Evolutionary conservation across 2,329 filamentous ascomycete species (phyloP), one percentile per base, ranked within the genome.

Genomic region (Rachicladosporium sp.): DNA sequence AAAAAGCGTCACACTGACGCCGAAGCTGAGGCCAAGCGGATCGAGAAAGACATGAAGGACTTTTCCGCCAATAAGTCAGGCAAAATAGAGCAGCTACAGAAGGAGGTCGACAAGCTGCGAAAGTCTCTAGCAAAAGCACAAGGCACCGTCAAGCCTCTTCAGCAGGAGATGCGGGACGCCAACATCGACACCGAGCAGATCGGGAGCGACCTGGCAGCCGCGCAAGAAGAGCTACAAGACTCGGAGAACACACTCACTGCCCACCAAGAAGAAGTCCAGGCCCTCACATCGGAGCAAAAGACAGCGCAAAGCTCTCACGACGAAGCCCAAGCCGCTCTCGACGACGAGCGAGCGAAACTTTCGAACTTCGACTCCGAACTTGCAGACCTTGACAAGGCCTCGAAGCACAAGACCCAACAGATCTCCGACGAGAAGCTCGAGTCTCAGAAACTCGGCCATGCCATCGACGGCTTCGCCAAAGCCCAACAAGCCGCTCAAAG

Each of bases 21-120:
- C 29, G 78, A 66, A 42, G 81, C 83, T 36, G 88, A 98, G 53
- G 76, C 83, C 49, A 94, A 94, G 67, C 76, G 82, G 33, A 93
- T 96, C 53, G 91, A 96, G 58, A 91, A 93, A 59, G 91, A 98
- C 54, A 98, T 98, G 86, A 88, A 81, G 52, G 91, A 98, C 54
- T 98, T 98, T 58, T 87, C 86, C 58, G 87, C 82, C 54, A 98
- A 98, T 67, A 98, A 96, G 54, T 89, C 93, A 54, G 88, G 78
- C 49, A 98, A 98, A 65, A 75, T 98, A 21, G 80, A 91, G 6
- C 89, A 98, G 59, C 69, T 98, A 27, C 86, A 96, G 58, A 76
- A 74, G 36, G 81, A 83, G 2, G 68, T 98, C 4, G 83, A 93
- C 53, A 77, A 80, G 51, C 70, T 96, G 36, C 86, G 91, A 54